phyloP scores from a whole-genome alignment of 208 protist genomes.

The Vickermania ingenoplastis region DNA sequence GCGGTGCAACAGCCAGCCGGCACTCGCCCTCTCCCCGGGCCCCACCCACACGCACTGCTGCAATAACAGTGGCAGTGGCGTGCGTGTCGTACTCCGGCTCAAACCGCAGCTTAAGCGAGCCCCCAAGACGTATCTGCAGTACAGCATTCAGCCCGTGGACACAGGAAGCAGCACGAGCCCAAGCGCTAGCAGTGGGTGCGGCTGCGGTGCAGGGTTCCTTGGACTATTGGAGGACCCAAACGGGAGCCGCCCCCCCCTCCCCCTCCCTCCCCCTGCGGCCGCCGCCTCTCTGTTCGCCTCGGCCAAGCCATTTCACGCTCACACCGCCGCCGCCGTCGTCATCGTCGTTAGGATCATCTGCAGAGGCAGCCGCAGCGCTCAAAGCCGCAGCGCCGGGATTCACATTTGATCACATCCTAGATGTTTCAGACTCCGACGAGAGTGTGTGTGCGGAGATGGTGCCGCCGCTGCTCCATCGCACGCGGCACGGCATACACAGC shows the following conservation, averaged over 20 bases:
- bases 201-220: no score
- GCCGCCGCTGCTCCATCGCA: constrained; percentile 46
- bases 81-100: background rate
- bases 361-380: no score
- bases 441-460: constrained; percentile 41
- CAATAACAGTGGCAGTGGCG: background rate
- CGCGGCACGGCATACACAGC: constrained; percentile 36
- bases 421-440: constrained; percentile 27
- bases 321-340: no score
- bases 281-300: background rate
- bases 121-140: background rate
- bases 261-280: no score
- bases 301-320: no score
- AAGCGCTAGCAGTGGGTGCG: no score
- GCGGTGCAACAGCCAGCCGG: no score
- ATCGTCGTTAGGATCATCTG: background rate
- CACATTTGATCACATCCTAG: constrained; percentile 53
- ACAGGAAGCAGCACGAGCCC: background rate
- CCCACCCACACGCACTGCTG: background rate
- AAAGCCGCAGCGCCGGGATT: constrained; percentile 16
- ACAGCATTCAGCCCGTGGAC: background rate
- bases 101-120: background rate
- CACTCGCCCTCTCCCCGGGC: no score
- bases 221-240: no score
- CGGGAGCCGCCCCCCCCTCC: no score